Evolutionary conservation across 371 early-diverging fungal genomes (phyloP).

Genomic region (Rhizopus delemar): DNA sequence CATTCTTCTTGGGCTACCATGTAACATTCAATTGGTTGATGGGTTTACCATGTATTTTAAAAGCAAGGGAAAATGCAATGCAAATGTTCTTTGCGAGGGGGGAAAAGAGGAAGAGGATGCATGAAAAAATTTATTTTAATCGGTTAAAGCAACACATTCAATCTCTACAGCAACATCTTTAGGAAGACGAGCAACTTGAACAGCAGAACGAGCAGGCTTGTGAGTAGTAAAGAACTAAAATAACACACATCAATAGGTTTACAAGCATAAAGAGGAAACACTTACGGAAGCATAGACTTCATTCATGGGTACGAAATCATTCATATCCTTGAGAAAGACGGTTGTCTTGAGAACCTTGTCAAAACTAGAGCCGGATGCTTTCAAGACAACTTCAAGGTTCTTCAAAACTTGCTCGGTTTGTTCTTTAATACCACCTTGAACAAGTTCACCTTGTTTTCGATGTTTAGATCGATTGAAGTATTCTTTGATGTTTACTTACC

Average conservation of each 20-base stretch:
- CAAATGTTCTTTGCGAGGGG: neutral
- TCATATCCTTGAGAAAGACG: conserved; percentile 88
- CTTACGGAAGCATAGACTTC: conserved; percentile 68
- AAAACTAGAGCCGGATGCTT: conserved; percentile 73
- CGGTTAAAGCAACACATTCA: conserved; percentile 77
- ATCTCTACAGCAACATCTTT: conserved; percentile 89
- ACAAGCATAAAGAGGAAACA: conserved; percentile 1
- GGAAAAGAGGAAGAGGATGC: no score
- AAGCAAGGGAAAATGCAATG: conserved; percentile 1
- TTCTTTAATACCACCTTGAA: conserved; percentile 65
- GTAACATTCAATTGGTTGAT: neutral
- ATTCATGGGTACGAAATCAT: conserved; percentile 87
- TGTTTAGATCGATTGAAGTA: neutral
- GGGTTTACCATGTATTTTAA: neutral
- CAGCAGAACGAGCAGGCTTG: conserved; percentile 86
- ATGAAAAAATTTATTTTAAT: conserved; percentile 16
- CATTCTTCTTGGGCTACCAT: neutral
- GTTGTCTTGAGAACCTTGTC: conserved; percentile 88
- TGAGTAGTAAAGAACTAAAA: conserved; percentile 59
- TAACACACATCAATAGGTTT: neutral
- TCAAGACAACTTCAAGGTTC: conserved; percentile 78
- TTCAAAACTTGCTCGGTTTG: conserved; percentile 78
- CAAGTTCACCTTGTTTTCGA: conserved; percentile 49
- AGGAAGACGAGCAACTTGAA: conserved; percentile 90
- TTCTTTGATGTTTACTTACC: conserved; percentile 22